A percentile compares a stretch with the other conserved stretches of the same genome.
These are phyloP conservation scores for Coemansia sp. DNA, from an alignment of 192 early-diverging fungal genomes.

Conservation along the genomic window DNA sequence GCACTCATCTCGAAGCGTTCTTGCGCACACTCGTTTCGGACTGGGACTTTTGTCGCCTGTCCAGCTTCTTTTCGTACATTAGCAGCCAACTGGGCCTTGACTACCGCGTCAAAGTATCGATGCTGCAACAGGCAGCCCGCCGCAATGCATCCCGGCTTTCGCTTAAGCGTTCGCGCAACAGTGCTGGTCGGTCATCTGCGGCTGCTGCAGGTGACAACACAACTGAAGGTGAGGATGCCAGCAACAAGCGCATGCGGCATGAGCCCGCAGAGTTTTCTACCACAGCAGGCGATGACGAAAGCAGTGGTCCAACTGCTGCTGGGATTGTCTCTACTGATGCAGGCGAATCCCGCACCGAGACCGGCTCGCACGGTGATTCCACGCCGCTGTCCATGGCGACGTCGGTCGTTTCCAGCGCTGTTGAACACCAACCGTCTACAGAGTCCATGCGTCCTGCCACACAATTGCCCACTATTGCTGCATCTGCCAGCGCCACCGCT, in stretches of 20 bases:
- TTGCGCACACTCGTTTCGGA: slow-evolving; percentile 59
- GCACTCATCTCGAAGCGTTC: slow-evolving; percentile 50
- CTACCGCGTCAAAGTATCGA: slow-evolving; percentile 50
- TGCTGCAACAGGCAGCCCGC: slow-evolving; percentile 54
- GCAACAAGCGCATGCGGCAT: slow-evolving; percentile 42
- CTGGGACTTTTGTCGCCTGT: slow-evolving; percentile 66
- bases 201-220: not conserved
- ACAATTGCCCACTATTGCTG: slow-evolving; percentile 15
- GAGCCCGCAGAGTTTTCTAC: slow-evolving; percentile 15
- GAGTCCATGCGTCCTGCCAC: not conserved
- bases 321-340: not conserved
- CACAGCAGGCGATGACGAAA: not conserved
- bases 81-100: slow-evolving; percentile 53
- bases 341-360: not conserved
- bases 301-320: not conserved
- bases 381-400: slow-evolving; percentile 5
- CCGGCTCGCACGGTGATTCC: slow-evolving; percentile 1
- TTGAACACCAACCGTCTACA: slow-evolving; percentile 8
- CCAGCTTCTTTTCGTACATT: slow-evolving; percentile 65
- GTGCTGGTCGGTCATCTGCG: slow-evolving; percentile 8
- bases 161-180: slow-evolving; percentile 47
- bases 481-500: slow-evolving; percentile 14
- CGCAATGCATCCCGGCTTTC: slow-evolving; percentile 50
- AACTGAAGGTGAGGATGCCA: slow-evolving; percentile 18
- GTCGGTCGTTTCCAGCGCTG: not conserved